A percentile compares a stretch with the other conserved stretches of the same genome.
Evolutionary conservation across 352 stramenopile genomes (phyloP).

Genomic region (Phytophthora uliginosa): DNA sequence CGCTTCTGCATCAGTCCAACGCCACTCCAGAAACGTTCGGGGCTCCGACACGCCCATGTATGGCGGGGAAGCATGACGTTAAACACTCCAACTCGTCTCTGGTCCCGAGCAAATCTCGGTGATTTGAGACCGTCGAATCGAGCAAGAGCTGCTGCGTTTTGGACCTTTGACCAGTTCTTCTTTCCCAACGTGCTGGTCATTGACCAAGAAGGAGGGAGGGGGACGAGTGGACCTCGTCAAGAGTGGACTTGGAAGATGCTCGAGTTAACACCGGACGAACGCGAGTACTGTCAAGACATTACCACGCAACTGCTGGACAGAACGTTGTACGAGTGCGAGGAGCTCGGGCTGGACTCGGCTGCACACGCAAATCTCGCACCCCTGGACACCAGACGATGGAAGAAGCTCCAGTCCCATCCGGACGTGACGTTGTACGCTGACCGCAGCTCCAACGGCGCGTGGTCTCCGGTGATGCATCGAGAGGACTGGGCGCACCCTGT

Average conservation of each 20-base stretch:
- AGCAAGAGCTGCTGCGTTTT: constrained; percentile 14
- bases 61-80: background rate
- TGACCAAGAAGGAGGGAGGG: background rate
- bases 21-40: background rate
- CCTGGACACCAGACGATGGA: constrained; percentile 29
- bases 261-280: constrained; percentile 23
- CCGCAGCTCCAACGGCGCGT: constrained; percentile 22
- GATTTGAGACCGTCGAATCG: constrained; percentile 13
- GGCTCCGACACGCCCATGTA: background rate
- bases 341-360: constrained; percentile 19
- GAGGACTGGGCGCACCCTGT: constrained; percentile 28
- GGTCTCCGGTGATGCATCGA: constrained; percentile 26
- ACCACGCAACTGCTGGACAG: constrained; percentile 31
- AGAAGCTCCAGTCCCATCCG: constrained; percentile 35
- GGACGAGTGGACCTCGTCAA: constrained; percentile 2
- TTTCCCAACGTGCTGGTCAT: background rate
- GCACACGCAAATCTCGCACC: constrained; percentile 11
- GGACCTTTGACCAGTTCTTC: constrained; percentile 18
- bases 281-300: constrained; percentile 30
- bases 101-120: background rate
- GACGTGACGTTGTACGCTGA: constrained; percentile 36
- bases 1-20: background rate
- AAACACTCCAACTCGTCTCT: background rate
- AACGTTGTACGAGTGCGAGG: constrained; percentile 34
- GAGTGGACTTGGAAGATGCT: constrained; percentile 17